Evolutionary conservation across 2,329 filamentous ascomycete genomes (phyloP).

Genomic region (Aspergillus calidoustus): DNA sequence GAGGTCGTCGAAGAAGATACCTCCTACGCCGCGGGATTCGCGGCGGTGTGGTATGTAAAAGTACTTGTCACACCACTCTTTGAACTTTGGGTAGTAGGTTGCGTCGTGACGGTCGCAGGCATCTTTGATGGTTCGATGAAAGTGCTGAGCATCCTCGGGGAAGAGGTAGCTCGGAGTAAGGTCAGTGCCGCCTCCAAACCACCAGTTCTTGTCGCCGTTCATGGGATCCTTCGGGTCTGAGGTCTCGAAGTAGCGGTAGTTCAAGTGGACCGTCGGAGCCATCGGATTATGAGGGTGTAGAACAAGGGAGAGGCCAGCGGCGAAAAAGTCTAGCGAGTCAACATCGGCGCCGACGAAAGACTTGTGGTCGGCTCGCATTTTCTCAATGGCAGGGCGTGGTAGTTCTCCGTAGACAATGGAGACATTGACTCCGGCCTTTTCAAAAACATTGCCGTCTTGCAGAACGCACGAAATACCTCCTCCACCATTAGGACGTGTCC

Average conservation of each 20-base stretch:
- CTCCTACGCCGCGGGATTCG: constrained; percentile 85
- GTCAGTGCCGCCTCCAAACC: constrained; percentile 96
- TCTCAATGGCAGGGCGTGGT: constrained; percentile 82
- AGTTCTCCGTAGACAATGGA: constrained; percentile 93
- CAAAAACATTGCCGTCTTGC: constrained; percentile 95
- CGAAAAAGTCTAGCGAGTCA: constrained; percentile 91
- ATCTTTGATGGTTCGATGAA: constrained; percentile 91
- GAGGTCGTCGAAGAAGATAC: constrained; percentile 98
- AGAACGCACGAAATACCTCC: constrained; percentile 94
- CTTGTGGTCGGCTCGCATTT: constrained; percentile 95
- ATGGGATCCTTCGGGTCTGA: constrained; percentile 78
- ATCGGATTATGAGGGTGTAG: constrained; percentile 94
- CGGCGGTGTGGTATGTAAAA: constrained; percentile 91
- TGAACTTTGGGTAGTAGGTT: constrained; percentile 90
- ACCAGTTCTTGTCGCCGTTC: constrained; percentile 75
- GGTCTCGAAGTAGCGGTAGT: constrained; percentile 99
- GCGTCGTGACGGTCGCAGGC: constrained; percentile 93
- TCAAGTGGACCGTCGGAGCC: constrained; percentile 96
- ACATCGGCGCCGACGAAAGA: constrained; percentile 76
- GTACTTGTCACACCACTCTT: constrained; percentile 98
- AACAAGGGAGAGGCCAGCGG: constrained; percentile 88
- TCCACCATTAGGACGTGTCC: constrained; percentile 84
- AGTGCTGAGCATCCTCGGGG: constrained; percentile 95
- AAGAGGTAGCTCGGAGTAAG: constrained; percentile 93
- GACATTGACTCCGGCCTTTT: constrained; percentile 95